Conservation (phyloP, 352 stramenopile species). For the Blastocystis sp. region DNA sequence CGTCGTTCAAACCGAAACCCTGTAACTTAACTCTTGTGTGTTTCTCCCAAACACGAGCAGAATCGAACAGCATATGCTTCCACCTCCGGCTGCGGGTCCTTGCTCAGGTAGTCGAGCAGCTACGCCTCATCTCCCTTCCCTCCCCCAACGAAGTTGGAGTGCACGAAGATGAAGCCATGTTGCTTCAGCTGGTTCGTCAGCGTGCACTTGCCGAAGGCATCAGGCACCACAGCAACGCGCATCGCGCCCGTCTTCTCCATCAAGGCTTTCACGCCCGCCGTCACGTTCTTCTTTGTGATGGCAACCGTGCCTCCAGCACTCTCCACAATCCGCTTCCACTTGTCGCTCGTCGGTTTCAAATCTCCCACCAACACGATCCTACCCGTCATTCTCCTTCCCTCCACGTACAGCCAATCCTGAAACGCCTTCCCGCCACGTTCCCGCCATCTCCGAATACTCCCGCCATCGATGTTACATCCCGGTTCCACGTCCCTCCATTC, state of each 20-base stretch:
- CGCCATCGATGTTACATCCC: conserved; percentile 7
- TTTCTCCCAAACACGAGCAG: conserved; percentile 11
- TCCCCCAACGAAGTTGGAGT: neutral
- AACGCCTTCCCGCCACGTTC: conserved; percentile 20
- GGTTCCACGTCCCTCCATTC: conserved; percentile 30
- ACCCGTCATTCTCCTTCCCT: neutral
- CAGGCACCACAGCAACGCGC: neutral
- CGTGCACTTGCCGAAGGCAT: neutral
- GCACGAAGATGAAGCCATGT: conserved; percentile 1
- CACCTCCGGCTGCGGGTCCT: conserved; percentile 25
- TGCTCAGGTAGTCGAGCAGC: conserved; percentile 53
- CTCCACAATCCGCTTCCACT: conserved; percentile 24
- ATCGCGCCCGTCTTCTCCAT: conserved; percentile 1
- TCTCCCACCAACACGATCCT: conserved; percentile 46
- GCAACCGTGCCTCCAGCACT: conserved; percentile 10
- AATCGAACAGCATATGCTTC: conserved; percentile 41
- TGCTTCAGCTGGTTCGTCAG: conserved; percentile 1
- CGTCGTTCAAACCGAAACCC: neutral
- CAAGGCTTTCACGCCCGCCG: conserved; percentile 1
- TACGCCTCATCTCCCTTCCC: neutral
- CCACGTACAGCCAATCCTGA: neutral
- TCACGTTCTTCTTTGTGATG: neutral
- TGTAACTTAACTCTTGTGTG: conserved; percentile 55
- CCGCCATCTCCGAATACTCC: conserved; percentile 10
- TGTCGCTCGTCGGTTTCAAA: neutral